Conservation (phyloP, 768 basidiomycete genomes). For the Boletus tomentosulus region DNA sequence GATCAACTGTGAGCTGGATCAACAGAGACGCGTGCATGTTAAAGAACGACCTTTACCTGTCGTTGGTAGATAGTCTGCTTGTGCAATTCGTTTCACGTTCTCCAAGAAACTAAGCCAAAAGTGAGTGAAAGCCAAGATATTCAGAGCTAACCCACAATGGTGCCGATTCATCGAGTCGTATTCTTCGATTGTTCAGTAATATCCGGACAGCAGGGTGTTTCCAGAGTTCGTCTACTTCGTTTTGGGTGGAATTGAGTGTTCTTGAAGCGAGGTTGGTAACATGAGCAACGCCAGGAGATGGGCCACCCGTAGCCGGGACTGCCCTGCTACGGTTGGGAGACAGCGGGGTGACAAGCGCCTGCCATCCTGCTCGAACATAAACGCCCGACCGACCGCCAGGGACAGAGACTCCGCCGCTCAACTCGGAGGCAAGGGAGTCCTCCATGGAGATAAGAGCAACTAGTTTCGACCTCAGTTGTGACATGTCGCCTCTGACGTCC, state of each 20-base stretch:
- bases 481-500: constrained; percentile 42
- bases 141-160: constrained; percentile 51
- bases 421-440: constrained; percentile 60
- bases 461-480: constrained; percentile 49
- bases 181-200: constrained; percentile 51
- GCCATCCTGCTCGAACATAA: constrained; percentile 72
- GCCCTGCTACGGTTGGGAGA: constrained; percentile 41
- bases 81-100: constrained; percentile 58
- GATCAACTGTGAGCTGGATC: constrained; percentile 49
- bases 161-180: constrained; percentile 72
- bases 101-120: constrained; percentile 55
- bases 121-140: constrained; percentile 1
- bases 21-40: not conserved
- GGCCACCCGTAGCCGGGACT: constrained; percentile 32
- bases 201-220: constrained; percentile 59
- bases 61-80: constrained; percentile 66
- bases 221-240: constrained; percentile 65
- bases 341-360: constrained; percentile 46
- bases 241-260: constrained; percentile 45
- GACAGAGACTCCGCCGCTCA: constrained; percentile 61
- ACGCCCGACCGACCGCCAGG: constrained; percentile 58
- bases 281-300: constrained; percentile 32
- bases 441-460: constrained; percentile 65
- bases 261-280: constrained; percentile 53
- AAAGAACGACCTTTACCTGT: constrained; percentile 44